phyloP scores from a whole-genome alignment of 78 protist species.

The Cavenderia fasciculata region DNA sequence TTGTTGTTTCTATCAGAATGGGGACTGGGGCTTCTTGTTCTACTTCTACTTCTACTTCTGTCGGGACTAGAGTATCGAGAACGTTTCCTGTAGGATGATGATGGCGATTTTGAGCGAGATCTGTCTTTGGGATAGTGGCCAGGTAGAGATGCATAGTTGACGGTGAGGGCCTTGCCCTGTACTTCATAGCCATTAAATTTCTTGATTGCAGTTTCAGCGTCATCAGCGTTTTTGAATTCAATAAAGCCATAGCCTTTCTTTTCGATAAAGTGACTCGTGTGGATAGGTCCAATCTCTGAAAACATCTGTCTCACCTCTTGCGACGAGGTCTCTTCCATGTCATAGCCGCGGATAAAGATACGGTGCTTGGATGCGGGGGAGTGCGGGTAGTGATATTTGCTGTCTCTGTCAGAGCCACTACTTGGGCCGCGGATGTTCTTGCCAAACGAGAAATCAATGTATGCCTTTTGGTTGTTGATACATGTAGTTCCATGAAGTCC shows the following conservation, averaged over 20 bases:
- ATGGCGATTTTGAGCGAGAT: not conserved
- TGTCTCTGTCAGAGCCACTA: too few species aligned
- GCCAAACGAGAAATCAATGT: not conserved
- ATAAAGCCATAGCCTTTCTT: conserved; percentile 42
- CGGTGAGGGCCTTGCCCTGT: not conserved
- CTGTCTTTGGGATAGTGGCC: not conserved
- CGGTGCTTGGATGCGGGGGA: not conserved
- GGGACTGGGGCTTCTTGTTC: conserved; percentile 1
- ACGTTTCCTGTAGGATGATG: not conserved
- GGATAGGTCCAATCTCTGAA: conserved; percentile 11
- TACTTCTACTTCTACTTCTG: not conserved
- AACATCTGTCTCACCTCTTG: not conserved
- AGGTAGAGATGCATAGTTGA: conserved; percentile 54
- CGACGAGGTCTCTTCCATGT: not conserved
- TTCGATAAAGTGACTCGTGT: conserved; percentile 17
- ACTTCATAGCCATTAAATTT: conserved; percentile 9
- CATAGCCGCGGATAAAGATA: conserved; percentile 19
- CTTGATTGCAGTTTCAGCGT: conserved; percentile 44
- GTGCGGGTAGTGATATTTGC: too few species aligned
- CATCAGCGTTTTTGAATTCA: conserved; percentile 22
- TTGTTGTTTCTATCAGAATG: too few species aligned
- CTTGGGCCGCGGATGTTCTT: not conserved
- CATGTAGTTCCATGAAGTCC: not conserved
- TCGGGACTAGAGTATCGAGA: not conserved
- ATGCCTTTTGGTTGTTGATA: not conserved